phyloP scores from a whole-genome alignment of 2,329 filamentous ascomycete genomes.

The Pleomassaria siparia region DNA sequence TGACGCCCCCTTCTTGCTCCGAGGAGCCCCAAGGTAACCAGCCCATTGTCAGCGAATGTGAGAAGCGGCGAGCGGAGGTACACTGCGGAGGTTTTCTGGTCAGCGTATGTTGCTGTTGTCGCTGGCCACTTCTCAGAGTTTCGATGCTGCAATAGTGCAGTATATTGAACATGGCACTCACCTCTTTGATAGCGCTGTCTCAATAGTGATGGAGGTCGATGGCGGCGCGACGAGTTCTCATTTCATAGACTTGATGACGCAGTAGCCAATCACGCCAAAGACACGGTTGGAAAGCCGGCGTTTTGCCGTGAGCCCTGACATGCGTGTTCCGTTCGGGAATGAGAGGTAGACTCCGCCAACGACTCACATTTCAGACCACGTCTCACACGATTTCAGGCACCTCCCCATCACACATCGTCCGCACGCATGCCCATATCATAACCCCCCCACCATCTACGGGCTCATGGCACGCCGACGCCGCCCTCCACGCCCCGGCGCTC shows the following conservation, averaged over 20 bases:
- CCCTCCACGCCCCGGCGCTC: constrained; percentile 65
- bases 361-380: neutral
- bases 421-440: constrained; percentile 19
- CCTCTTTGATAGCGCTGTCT: neutral
- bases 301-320: neutral
- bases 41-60: constrained; percentile 48
- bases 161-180: neutral
- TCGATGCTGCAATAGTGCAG: no score
- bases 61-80: constrained; percentile 6
- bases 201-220: neutral
- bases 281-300: constrained; percentile 7
- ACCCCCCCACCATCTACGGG: constrained; percentile 11
- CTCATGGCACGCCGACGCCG: constrained; percentile 60
- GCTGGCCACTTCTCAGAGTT: no score
- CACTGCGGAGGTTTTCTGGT: neutral
- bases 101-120: neutral
- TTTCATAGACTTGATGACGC: constrained; percentile 4
- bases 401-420: neutral
- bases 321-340: neutral
- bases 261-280: constrained; percentile 5
- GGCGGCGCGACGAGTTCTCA: neutral
- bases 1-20: constrained; percentile 36
- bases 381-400: neutral
- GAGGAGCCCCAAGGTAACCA: constrained; percentile 52
- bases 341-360: neutral